Evolutionary conservation across 805 yeast species (phyloP), one percentile per base, ranked within the genome.

Genomic region (Candida golubevii): DNA sequence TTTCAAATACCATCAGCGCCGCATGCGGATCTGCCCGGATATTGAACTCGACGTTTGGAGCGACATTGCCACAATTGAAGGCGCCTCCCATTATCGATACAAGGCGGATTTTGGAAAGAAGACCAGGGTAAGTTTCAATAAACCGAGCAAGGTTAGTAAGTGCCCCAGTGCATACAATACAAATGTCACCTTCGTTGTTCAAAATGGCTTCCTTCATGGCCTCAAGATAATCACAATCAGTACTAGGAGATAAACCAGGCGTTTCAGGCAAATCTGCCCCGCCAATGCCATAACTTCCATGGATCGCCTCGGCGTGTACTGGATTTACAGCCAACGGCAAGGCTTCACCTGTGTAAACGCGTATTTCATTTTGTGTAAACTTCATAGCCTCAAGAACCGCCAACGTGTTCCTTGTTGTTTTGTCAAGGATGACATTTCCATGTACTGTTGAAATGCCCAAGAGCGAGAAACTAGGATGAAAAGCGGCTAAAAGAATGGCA

Each of bases 11-110:
- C 12, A 63, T 58, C 26, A 76, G 63, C 0, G 96, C 87, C 6
- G 96, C 95, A 34, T 74, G 72, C 1, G 95, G 88, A 60, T 88
- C 97, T 41, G 79, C 71, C 68, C 76, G 74, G 32, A 85, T 72
- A 62, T 88, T 88, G 69, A 85, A 88, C 60, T 88, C 95, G 6
- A 91, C 80, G 38, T 69, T 71, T 14, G 66, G 63, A 4, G 80
- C 72, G 44, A 65, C 55, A 53, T 80, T 80, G 1, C 82, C 80
- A 7, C 76, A 69, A 13, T 66, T 63, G 44, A 77, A 58, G 0
- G 75, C 78, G 2, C 95, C 95, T 11, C 96, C 96, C 95, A 88
- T 87, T 15, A 85, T 74, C 10, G 85, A 71, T 13, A 88, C 60
- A 41, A 64, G 73, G 41, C 72, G 72, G 41, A 88, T 69, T 41